phyloP scores from a whole-genome alignment of 1,284 basidiomycete genomes.

The Moesziomyces sp. region DNA sequence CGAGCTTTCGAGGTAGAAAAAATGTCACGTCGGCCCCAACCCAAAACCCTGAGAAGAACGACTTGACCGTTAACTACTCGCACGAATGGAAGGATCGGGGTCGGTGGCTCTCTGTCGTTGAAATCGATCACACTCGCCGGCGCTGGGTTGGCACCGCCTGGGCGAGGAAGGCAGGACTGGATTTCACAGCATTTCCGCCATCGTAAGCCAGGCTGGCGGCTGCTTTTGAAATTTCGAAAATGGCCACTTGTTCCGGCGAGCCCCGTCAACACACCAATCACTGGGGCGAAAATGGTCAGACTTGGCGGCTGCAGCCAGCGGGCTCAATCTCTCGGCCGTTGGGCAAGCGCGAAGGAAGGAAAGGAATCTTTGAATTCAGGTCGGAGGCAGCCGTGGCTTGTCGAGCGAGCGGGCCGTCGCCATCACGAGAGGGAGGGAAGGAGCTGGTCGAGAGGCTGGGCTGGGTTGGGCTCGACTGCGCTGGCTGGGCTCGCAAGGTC shows the following conservation, averaged over 20 bases:
- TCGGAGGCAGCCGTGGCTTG: neutral
- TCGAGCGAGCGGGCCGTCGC: slow-evolving; percentile 6
- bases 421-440: neutral
- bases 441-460: too few species aligned
- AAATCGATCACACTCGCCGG: slow-evolving; percentile 33
- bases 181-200: neutral
- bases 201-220: too few species aligned
- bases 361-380: slow-evolving; percentile 14
- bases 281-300: slow-evolving; percentile 26
- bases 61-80: slow-evolving; percentile 19
- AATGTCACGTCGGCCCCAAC: neutral
- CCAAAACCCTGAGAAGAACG: slow-evolving; percentile 6
- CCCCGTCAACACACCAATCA: slow-evolving; percentile 19
- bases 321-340: slow-evolving; percentile 6
- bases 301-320: neutral
- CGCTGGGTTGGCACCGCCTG: slow-evolving; percentile 5
- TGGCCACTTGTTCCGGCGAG: slow-evolving; percentile 4
- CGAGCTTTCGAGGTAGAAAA: neutral
- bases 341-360: slow-evolving; percentile 15
- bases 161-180: too few species aligned
- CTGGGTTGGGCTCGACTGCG: neutral
- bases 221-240: neutral
- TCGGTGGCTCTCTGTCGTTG: slow-evolving; percentile 1
- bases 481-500: neutral
- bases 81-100: slow-evolving; percentile 15